A percentile compares a stretch with the other conserved stretches of the same genome.
Conservation (phyloP, 805 yeast species). For the Starmera quercuum region DNA sequence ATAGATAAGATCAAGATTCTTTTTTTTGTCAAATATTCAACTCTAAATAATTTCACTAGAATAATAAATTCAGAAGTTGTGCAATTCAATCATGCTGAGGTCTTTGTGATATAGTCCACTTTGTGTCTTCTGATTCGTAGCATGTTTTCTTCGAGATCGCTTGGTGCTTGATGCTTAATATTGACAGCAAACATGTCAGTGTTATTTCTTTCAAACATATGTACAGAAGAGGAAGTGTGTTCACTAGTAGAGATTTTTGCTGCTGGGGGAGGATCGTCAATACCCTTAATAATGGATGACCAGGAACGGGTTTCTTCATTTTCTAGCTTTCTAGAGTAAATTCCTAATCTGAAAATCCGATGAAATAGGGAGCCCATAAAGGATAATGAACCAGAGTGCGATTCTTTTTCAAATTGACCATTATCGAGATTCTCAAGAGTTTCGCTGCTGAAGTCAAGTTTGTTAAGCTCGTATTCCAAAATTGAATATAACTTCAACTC, state of each 20-base stretch:
- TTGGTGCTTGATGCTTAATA: background rate
- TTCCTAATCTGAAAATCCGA: conserved; percentile 5
- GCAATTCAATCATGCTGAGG: too few species aligned
- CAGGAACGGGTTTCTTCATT: conserved; percentile 12
- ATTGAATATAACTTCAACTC: conserved; percentile 14
- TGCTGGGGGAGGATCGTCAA: conserved; percentile 6
- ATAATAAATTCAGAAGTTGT: too few species aligned
- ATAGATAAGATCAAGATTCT: too few species aligned
- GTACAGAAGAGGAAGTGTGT: background rate
- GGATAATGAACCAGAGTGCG: too few species aligned
- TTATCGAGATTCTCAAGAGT: too few species aligned
- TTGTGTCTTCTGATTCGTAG: background rate
- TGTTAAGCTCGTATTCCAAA: conserved; percentile 15
- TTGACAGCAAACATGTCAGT: conserved; percentile 1
- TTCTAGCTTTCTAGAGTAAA: conserved; percentile 2
- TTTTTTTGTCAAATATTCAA: too few species aligned
- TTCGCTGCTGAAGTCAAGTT: too few species aligned
- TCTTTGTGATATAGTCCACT: background rate
- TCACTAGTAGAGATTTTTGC: background rate
- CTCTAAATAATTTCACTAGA: too few species aligned
- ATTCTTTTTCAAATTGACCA: too few species aligned
- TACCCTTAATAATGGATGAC: conserved; percentile 9
- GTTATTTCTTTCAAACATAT: background rate
- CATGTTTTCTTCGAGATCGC: background rate
- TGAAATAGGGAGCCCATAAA: too few species aligned